phyloP scores from a whole-genome alignment of 495 filamentous ascomycete species.

The Aspergillus carlsbadensis region DNA sequence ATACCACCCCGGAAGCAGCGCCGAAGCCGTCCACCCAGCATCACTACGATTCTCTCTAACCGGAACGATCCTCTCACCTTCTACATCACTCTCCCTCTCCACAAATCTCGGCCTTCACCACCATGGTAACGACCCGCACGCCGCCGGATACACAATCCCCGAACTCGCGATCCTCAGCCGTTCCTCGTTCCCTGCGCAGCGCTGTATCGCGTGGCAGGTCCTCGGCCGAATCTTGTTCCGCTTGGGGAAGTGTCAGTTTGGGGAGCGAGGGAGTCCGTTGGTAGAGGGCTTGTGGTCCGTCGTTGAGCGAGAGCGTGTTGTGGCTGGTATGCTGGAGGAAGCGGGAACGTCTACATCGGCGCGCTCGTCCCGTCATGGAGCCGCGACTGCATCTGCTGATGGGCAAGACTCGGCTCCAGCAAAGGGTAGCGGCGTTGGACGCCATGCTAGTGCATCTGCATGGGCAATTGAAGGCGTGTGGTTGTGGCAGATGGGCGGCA shows the following conservation, averaged over 20 bases:
- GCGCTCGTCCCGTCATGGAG: neutral
- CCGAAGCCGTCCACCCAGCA: conserved; percentile 65
- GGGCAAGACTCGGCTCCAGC: conserved; percentile 16
- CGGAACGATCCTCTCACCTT: conserved; percentile 73
- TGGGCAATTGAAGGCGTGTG: conserved; percentile 91
- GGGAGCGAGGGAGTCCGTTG: conserved; percentile 54
- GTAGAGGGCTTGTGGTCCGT: conserved; percentile 70
- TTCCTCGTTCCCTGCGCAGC: conserved; percentile 79
- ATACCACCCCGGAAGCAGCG: conserved; percentile 72
- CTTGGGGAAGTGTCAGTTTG: conserved; percentile 78
- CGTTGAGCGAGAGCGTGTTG: conserved; percentile 71
- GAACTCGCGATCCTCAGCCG: conserved; percentile 81
- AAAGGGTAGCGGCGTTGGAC: conserved; percentile 29
- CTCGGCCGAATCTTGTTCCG: conserved; percentile 82
- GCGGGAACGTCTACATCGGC: conserved; percentile 45
- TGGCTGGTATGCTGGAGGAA: conserved; percentile 70
- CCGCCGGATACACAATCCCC: conserved; percentile 89
- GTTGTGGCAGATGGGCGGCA: conserved; percentile 83
- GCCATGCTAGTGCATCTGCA: conserved; percentile 64
- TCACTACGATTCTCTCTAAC: conserved; percentile 86
- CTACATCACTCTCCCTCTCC: conserved; percentile 67
- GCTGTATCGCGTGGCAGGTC: conserved; percentile 90
- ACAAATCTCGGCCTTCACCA: conserved; percentile 82
- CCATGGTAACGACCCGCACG: conserved; percentile 88
- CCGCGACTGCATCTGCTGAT: conserved; percentile 1